Conservation (phyloP, 2,329 filamentous ascomycete species). For the Phoma sp. region DNA sequence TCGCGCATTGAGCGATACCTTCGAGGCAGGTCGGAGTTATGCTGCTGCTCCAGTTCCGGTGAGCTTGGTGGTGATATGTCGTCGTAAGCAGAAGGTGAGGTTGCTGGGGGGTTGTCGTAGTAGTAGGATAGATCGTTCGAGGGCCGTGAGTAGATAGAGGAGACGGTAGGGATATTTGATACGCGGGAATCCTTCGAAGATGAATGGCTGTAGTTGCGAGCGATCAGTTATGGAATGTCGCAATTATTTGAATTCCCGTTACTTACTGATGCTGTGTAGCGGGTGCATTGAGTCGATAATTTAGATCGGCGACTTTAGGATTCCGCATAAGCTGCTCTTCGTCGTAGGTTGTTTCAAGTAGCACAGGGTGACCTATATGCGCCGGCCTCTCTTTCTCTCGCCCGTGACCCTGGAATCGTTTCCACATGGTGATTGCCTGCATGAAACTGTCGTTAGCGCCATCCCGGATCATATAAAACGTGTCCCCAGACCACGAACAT, state of each 20-base stretch:
- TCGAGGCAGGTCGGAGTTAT: constrained; percentile 28
- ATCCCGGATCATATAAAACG: constrained; percentile 13
- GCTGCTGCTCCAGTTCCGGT: constrained; percentile 43
- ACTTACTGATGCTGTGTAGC: constrained; percentile 34
- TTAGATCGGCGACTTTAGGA: constrained; percentile 39
- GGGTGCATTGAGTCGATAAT: constrained; percentile 36
- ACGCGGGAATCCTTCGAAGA: constrained; percentile 35
- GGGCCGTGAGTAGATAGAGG: constrained; percentile 69
- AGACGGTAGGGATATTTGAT: constrained; percentile 49
- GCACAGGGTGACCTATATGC: constrained; percentile 54
- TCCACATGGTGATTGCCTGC: constrained; percentile 57
- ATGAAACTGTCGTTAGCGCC: constrained; percentile 38
- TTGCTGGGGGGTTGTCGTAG: constrained; percentile 29
- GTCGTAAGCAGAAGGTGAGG: constrained; percentile 33
- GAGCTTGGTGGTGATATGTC: constrained; percentile 51
- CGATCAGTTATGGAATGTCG: background rate
- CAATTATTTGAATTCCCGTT: background rate
- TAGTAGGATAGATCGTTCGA: constrained; percentile 49
- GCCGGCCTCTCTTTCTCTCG: constrained; percentile 51
- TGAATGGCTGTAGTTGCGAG: constrained; percentile 26
- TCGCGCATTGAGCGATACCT: constrained; percentile 46
- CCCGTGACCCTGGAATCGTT: constrained; percentile 56
- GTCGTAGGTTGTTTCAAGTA: constrained; percentile 56
- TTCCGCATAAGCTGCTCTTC: constrained; percentile 53
- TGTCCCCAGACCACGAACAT: constrained; percentile 12